phyloP scores from a whole-genome alignment of 2,329 filamentous ascomycete genomes.

The Fusarium nurragi region DNA sequence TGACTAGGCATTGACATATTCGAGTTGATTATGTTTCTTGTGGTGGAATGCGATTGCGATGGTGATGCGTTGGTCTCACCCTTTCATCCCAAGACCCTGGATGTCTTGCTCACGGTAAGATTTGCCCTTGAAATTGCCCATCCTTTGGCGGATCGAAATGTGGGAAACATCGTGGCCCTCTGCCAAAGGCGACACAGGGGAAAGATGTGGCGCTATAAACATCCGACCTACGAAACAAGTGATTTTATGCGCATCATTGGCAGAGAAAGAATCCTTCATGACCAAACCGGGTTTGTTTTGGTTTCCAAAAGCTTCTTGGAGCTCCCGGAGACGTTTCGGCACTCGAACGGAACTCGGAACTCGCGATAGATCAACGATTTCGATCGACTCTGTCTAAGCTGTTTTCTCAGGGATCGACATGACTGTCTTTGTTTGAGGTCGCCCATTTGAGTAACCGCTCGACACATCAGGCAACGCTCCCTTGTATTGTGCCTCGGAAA shows the following conservation, averaged over 20 bases:
- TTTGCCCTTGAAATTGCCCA: slow-evolving; percentile 21
- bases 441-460: slow-evolving; percentile 18
- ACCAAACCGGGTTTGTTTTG: background rate
- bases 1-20: background rate
- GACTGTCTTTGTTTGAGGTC: slow-evolving; percentile 28
- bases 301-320: background rate
- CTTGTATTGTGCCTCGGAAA: slow-evolving; percentile 16
- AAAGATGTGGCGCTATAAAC: slow-evolving; percentile 29
- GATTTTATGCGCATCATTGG: background rate
- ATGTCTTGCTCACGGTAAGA: background rate
- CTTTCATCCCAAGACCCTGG: slow-evolving; percentile 18
- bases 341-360: slow-evolving; percentile 18
- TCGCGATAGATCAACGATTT: slow-evolving; percentile 27
- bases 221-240: slow-evolving; percentile 5
- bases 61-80: background rate
- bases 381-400: slow-evolving; percentile 25
- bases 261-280: background rate
- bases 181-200: slow-evolving; percentile 4
- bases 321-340: slow-evolving; percentile 18
- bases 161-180: slow-evolving; percentile 16
- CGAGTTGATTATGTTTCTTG: background rate
- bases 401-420: slow-evolving; percentile 30
- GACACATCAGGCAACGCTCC: slow-evolving; percentile 21
- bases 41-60: background rate
- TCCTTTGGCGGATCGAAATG: slow-evolving; percentile 32